phyloP scores from a whole-genome alignment of 75 land plant genomes.

The Picea glauca region DNA sequence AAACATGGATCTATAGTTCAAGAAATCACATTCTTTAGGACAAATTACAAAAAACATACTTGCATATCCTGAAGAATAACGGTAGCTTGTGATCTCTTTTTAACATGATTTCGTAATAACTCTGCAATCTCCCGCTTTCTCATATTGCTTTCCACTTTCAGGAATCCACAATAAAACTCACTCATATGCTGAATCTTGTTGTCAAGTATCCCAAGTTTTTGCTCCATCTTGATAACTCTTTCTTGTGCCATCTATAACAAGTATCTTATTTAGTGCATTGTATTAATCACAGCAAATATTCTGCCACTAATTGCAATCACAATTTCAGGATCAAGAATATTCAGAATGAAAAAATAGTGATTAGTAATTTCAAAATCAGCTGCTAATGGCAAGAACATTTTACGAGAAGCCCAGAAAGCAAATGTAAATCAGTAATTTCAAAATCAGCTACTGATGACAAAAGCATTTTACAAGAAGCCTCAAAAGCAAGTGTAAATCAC shows the following conservation, averaged over 20 bases:
- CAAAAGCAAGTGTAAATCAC: no score
- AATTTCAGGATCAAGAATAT: not conserved
- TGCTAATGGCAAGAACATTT: not conserved
- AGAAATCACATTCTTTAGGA: not conserved
- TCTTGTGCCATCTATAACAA: not conserved
- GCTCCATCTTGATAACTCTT: not conserved
- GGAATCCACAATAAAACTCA: not conserved
- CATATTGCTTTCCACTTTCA: not conserved
- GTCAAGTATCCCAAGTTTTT: not conserved
- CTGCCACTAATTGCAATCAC: no score
- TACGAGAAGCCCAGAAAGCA: no score
- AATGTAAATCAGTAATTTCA: no score
- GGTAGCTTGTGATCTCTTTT: not conserved
- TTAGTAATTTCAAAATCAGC: not conserved
- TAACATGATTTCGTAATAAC: not conserved
- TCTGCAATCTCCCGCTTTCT: not conserved
- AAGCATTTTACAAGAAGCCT: no score
- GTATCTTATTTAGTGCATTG: not conserved
- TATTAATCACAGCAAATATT: not conserved
- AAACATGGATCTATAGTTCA: not conserved
- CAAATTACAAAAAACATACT: not conserved
- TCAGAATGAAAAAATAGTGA: not conserved
- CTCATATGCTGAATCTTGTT: not conserved
- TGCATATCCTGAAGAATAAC: conserved; percentile 1
- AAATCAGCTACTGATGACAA: no score